Percentiles rank a stretch among this genome's conserved stretches.
phyloP scores from a whole-genome alignment of 352 stramenopile species.

The Phytophthora brassicae region DNA sequence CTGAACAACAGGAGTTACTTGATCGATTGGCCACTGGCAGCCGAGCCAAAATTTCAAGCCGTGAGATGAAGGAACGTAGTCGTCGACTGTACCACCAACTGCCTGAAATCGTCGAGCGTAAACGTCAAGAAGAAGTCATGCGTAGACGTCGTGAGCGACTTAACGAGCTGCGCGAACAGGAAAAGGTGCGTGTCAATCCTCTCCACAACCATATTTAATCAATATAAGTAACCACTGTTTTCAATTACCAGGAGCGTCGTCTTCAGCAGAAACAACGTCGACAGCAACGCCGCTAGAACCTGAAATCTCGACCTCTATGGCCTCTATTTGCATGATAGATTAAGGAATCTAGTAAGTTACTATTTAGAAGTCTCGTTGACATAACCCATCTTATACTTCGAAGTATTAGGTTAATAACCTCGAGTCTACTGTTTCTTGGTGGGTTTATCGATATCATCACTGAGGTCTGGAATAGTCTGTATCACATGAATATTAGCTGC shows the following conservation, averaged over 20 bases:
- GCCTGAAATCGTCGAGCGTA: constrained; percentile 71
- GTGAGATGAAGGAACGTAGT: constrained; percentile 74
- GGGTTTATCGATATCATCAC: constrained; percentile 18
- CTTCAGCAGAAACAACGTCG: constrained; percentile 55
- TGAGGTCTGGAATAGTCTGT: constrained; percentile 54
- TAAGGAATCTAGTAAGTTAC: too few relatives aligned
- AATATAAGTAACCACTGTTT: constrained; percentile 2
- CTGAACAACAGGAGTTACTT: constrained; percentile 38
- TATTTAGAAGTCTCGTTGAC: constrained; percentile 25
- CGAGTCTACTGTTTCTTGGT: constrained; percentile 24
- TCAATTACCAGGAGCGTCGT: constrained; percentile 41
- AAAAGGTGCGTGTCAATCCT: constrained; percentile 49
- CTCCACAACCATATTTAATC: background rate
- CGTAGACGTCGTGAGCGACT: constrained; percentile 63
- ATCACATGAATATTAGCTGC: background rate
- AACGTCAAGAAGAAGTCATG: constrained; percentile 74
- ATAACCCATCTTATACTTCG: too few relatives aligned
- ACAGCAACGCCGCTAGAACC: constrained; percentile 31
- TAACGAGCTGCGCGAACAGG: constrained; percentile 64
- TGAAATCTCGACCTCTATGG: background rate
- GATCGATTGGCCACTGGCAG: constrained; percentile 50
- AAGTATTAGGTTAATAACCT: too few relatives aligned
- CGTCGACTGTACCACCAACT: constrained; percentile 66
- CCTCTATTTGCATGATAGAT: constrained; percentile 12
- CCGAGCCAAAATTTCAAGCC: constrained; percentile 54